Evolutionary conservation across 768 basidiomycete genomes (phyloP), one percentile per base, ranked within the genome.

Genomic region (Tricholoma bakamatsutake): DNA sequence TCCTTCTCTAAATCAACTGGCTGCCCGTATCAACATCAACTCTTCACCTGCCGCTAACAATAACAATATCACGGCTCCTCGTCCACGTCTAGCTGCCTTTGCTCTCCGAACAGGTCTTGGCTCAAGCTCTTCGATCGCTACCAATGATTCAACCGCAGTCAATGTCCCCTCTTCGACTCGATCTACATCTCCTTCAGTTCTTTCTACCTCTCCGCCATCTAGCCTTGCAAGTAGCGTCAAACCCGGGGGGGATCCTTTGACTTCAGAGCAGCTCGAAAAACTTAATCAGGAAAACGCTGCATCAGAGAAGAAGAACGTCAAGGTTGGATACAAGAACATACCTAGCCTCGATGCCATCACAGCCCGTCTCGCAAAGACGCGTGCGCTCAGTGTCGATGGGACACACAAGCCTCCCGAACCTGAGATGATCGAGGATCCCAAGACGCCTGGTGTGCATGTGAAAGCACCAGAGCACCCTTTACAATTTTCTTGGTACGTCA

Each of bases 291-390:
- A 85, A 68, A 80, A 73, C 13, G 3, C 27, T 9, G 27, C 12
- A 18, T 40, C 64, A 2, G 65, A 71, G 18, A 55, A 65, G 52
- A 59, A 76, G 59, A 71, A 69, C 57, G 65, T 66, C 59, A 76
- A 75, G 63, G 72, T 76, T n/a, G 90, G 90, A 21, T 93, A 90
- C 72, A 93, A 91, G 83, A 92, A 91, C 64, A 88, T 93, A 43
- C 91, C 91, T 12, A 84, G 81, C 59, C 80, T 93, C 53, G 90
- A 92, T 65, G 88, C 87, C 28, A 93, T 93, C 73, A 88, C 90
- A 1, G 87, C 86, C 31, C 82, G 87, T 35, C 72, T 92, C 56
- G 87, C 84, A 52, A 87, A 87, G 71, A 76, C 85, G 28, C 76
- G 86, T 52, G 76, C 83, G 34, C 76, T 91, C 57, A 81, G 80